Percentiles rank a stretch among this genome's conserved stretches.
phyloP scores from a whole-genome alignment of 164 flowering plant genomes.

The Dillenia suffruticosa region DNA sequence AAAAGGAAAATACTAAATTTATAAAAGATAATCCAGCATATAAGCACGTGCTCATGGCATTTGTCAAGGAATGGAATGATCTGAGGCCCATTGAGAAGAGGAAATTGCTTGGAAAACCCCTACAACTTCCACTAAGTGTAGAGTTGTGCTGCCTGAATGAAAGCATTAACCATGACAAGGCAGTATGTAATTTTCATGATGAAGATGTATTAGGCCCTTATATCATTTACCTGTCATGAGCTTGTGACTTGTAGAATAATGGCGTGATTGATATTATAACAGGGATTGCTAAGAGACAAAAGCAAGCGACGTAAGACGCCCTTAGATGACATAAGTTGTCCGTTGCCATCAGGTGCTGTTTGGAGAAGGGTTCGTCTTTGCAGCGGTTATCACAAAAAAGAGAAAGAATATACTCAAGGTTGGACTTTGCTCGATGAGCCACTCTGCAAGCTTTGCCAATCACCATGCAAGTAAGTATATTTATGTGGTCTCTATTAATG shows the following conservation, averaged over 20 bases:
- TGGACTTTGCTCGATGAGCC: slow-evolving; percentile 74
- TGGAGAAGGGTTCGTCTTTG: slow-evolving; percentile 64
- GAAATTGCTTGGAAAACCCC: slow-evolving; percentile 72
- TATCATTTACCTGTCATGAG: no score
- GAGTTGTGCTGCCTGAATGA: slow-evolving; percentile 76
- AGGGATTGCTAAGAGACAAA: slow-evolving; percentile 86
- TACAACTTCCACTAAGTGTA: slow-evolving; percentile 68
- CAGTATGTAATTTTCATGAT: slow-evolving; percentile 32
- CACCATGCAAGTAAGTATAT: slow-evolving; percentile 61
- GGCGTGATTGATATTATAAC: slow-evolving; percentile 2
- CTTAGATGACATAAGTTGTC: slow-evolving; percentile 54
- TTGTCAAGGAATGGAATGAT: slow-evolving; percentile 66
- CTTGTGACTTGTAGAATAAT: neutral
- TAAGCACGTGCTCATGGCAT: slow-evolving; percentile 35
- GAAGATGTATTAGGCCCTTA: no score
- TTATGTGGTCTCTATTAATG: slow-evolving; percentile 3
- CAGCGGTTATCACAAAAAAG: slow-evolving; percentile 45
- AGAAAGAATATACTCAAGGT: slow-evolving; percentile 63
- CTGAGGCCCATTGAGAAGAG: slow-evolving; percentile 61
- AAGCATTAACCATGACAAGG: slow-evolving; percentile 54
- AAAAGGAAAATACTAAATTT: slow-evolving; percentile 16
- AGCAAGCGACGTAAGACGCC: slow-evolving; percentile 83
- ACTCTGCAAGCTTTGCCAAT: slow-evolving; percentile 93
- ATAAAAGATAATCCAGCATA: slow-evolving; percentile 38
- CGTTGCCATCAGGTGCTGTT: slow-evolving; percentile 58